These are phyloP conservation scores for Leishmania amazonensis DNA, from an alignment of 208 protist species.

Conservation along the genomic window DNA sequence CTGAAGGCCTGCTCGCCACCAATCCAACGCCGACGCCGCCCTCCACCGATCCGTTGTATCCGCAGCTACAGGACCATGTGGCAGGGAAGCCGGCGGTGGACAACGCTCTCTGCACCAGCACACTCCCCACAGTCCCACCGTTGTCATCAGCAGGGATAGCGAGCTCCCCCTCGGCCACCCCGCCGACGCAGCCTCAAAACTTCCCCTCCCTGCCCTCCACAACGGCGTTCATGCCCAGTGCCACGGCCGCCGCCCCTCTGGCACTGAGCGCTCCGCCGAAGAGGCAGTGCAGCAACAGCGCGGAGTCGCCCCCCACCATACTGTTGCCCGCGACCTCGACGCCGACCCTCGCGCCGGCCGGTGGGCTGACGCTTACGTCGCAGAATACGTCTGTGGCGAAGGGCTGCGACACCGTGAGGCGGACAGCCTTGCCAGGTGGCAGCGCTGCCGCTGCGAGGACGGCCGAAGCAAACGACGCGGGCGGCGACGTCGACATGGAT, in stretches of 20 bases:
- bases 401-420: not conserved
- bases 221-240: not conserved
- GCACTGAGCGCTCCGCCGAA: not conserved
- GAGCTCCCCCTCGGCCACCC: not conserved
- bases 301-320: not conserved
- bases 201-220: not conserved
- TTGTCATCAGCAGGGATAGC: not conserved
- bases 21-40: not conserved
- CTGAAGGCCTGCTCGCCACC: not conserved
- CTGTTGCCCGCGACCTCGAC: not conserved
- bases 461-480: not conserved
- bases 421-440: not conserved
- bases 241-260: not conserved
- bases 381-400: not conserved
- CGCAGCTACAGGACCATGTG: not conserved
- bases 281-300: not conserved
- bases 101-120: slow-evolving; percentile 8
- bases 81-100: not conserved
- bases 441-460: not conserved
- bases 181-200: not conserved
- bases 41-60: not conserved
- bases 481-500: not conserved
- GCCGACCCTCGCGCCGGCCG: not conserved
- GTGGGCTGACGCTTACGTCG: not conserved
- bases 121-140: slow-evolving; percentile 11